phyloP scores from a whole-genome alignment of 2,329 filamentous ascomycete genomes.

The Colletotrichum orchidophilum region DNA sequence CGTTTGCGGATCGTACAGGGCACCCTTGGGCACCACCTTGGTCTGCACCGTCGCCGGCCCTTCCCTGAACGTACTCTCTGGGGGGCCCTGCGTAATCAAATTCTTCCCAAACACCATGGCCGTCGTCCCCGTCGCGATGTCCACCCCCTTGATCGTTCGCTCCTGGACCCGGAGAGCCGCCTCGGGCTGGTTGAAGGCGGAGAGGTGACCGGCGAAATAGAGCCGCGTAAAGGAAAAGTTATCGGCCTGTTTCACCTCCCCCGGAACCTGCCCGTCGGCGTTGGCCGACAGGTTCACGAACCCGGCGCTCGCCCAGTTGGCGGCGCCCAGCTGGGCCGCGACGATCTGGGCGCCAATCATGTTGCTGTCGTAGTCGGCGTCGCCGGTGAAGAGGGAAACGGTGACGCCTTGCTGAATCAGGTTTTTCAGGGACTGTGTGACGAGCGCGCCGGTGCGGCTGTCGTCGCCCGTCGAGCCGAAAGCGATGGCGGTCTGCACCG shows the following conservation, averaged over 20 bases:
- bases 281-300: conserved; percentile 16
- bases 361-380: conserved; percentile 29
- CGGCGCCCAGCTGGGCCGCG: neutral
- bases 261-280: conserved; percentile 19
- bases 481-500: neutral
- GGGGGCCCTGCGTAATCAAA: neutral
- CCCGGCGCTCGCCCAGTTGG: conserved; percentile 9
- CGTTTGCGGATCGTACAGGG: neutral
- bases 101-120: conserved; percentile 8
- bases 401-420: conserved; percentile 11
- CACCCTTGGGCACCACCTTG: neutral
- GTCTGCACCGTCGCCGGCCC: conserved; percentile 11
- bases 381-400: conserved; percentile 14
- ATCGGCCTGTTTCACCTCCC: conserved; percentile 22
- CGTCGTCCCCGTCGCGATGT: conserved; percentile 16
- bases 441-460: conserved; percentile 8
- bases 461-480: conserved; percentile 24
- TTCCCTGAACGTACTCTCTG: conserved; percentile 3
- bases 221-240: conserved; percentile 8
- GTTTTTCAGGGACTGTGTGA: neutral
- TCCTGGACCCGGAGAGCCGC: conserved; percentile 12
- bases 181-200: conserved; percentile 20
- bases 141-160: conserved; percentile 10
- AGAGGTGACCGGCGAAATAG: conserved; percentile 15
- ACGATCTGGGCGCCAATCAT: conserved; percentile 12